Evolutionary conservation across 2,329 filamentous ascomycete genomes (phyloP), one percentile per base, ranked within the genome.

Genomic region (Diaporthe nobilis): DNA sequence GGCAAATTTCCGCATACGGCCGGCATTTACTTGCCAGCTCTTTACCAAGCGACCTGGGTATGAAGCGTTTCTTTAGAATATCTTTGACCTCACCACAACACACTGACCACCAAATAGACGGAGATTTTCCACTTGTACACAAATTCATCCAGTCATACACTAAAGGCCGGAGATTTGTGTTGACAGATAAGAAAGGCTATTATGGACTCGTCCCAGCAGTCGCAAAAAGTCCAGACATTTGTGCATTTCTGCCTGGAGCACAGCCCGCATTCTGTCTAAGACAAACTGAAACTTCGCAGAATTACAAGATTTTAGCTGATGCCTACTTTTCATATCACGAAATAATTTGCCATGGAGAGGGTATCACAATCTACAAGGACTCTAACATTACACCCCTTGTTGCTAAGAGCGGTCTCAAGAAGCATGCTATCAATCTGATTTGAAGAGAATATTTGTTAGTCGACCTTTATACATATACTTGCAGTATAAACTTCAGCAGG

Each of bases 201-300:
- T 49, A 22, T 49, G 44, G 44, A 49, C 17, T 49, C 44, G 1
- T 22, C 1, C 44, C 44, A 22, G 44, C 7, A 1, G 20, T 22
- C 10, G 44, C 44, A 49, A 49, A 22, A 22, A 0, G 9, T 20
- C 0, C 17, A 49, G 44, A 49, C 44, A 22, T 49, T 22, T 49
- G 44, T 49, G 44, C 44, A 22, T 22, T 49, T 49, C 20, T 22
- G 20, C 44, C 17, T 22, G 44, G 44, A 22, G 44, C 44, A 22
- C 0, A 3, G 44, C 6, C 1, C 20, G 0, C 44, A 20, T 49
- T 49, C 2, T 2, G 0, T 49, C 4, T 49, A 1, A 20, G 44
- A 10, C 17, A 22, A 10, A 49, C 44, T 3, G 44, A 22, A 17
- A 49, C 10, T 49, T 2, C 10, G 8, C 7, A 22, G 20, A 8